These are phyloP conservation scores for Cercospora citrullina DNA, from an alignment of 2,329 filamentous ascomycete genomes.

Conservation along the genomic window DNA sequence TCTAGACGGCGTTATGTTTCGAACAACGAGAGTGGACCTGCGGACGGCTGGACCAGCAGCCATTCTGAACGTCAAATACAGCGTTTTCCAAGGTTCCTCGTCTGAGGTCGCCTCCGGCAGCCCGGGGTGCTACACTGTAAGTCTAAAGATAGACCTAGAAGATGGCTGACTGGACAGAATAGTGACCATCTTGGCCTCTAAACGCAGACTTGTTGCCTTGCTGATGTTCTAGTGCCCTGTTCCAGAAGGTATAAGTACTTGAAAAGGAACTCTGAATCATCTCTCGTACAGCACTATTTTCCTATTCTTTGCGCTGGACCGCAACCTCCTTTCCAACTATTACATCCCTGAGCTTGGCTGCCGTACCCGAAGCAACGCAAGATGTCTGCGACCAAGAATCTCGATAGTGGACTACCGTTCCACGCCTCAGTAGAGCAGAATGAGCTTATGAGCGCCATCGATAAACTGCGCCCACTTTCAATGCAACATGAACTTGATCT, in stretches of 20 bases:
- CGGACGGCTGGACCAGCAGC: neutral
- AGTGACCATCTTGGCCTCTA: neutral
- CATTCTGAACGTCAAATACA: neutral
- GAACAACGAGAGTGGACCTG: neutral
- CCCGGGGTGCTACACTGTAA: neutral
- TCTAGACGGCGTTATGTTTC: neutral
- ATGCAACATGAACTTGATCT: neutral
- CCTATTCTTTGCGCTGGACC: neutral
- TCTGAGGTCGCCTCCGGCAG: neutral
- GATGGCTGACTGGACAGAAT: neutral
- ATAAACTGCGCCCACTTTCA: neutral
- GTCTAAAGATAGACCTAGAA: neutral
- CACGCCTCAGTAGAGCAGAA: neutral
- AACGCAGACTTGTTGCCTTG: neutral
- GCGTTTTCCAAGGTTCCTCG: neutral
- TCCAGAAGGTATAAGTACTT: neutral
- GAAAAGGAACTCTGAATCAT: neutral
- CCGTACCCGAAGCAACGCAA: neutral
- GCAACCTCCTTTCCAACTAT: neutral
- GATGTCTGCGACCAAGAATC: neutral
- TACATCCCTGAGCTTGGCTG: neutral
- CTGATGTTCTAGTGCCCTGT: neutral
- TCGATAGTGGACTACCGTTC: neutral
- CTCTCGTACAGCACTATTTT: neutral
- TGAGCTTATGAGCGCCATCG: neutral